Evolutionary conservation across 306 rosid genomes (phyloP), one percentile per base, ranked within the genome.

Genomic region (Ziziphus jujuba): DNA sequence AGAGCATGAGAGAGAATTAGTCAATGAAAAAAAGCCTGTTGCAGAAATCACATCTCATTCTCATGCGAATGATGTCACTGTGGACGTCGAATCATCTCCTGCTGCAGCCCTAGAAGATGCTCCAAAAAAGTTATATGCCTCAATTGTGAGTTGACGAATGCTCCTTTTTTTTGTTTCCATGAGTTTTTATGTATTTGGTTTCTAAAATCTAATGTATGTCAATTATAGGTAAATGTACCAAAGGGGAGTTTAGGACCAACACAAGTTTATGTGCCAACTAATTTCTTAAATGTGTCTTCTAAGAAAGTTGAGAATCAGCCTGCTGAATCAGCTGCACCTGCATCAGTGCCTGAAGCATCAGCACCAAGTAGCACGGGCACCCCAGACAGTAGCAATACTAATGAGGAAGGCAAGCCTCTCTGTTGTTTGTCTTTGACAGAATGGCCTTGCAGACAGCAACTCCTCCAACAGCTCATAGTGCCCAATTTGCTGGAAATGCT

Each of bases 81-180:
- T 73, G 71, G 82, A 72, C 53, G 51, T 69, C 28, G 80, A 86
- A 69, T 67, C 56, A 50, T 72, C 67, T 66, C 75, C 84, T 68
- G 51, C 73, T 61, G 61, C 76, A 21, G 66, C 68, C 28, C 79
- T 63, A 68, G 88, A 84, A 28, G 90, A 84, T 66, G 71, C 82
- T 69, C 86, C 87, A 31, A 89, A 89, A 85, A 61, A 86, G 75
- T 86, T 90, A 61, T 89, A 89, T 38, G 96, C 96, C 67, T 89
- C 90, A 63, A 86, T 89, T 72, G 90, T 89, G 71, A 82, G 92
- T 80, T 60, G 43, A 38, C 69, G 17, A 50, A 11, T 20, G 59
- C 58, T 57, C 35, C 45, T 31, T 75, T 50, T n/a, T n/a, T 72
- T 36, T 51, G 24, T 58, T 75, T 35, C 65, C 56, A 66, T 66